A percentile compares a stretch with the other conserved stretches of the same genome.
Conservation (phyloP, 2,329 filamentous ascomycete genomes). For the Celoporthe dispersa region DNA sequence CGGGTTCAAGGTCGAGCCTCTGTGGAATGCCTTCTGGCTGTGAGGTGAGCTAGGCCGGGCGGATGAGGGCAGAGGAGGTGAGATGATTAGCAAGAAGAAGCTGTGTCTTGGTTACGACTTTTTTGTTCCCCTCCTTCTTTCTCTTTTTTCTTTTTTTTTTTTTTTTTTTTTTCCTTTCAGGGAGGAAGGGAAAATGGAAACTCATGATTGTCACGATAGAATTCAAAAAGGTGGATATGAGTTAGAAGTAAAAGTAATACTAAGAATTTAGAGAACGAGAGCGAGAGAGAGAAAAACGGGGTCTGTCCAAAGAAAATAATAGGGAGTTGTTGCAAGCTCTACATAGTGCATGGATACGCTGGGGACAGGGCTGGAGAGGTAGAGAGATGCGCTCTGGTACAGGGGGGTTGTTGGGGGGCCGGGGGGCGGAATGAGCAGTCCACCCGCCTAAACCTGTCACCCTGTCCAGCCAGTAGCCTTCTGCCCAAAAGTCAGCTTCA, state of each 20-base stretch:
- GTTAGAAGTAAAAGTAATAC: background rate
- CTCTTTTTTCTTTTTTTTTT: background rate
- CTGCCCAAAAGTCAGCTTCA: slow-evolving; percentile 14
- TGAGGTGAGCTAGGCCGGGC: background rate
- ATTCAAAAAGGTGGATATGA: background rate
- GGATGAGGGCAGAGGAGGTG: background rate
- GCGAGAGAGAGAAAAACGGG: too few relatives aligned
- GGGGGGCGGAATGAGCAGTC: background rate
- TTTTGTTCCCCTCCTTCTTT: background rate
- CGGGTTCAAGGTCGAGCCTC: slow-evolving; percentile 1
- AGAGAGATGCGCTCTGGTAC: background rate
- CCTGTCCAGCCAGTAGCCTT: slow-evolving; percentile 29
- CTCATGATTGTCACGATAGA: background rate
- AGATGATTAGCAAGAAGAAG: background rate
- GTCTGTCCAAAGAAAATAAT: too few relatives aligned
- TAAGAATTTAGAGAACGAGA: background rate
- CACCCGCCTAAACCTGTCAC: background rate
- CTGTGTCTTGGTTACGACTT: background rate
- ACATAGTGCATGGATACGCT: too few relatives aligned
- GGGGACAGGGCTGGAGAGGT: too few relatives aligned
- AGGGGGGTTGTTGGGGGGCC: background rate
- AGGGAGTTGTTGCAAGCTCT: too few relatives aligned
- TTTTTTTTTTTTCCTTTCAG: background rate
- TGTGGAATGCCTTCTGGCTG: slow-evolving; percentile 20
- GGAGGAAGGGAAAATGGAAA: background rate